A percentile compares a stretch with the other conserved stretches of the same genome.
Conservation (phyloP, 306 rosid genomes). For the Medicago lupulina region DNA sequence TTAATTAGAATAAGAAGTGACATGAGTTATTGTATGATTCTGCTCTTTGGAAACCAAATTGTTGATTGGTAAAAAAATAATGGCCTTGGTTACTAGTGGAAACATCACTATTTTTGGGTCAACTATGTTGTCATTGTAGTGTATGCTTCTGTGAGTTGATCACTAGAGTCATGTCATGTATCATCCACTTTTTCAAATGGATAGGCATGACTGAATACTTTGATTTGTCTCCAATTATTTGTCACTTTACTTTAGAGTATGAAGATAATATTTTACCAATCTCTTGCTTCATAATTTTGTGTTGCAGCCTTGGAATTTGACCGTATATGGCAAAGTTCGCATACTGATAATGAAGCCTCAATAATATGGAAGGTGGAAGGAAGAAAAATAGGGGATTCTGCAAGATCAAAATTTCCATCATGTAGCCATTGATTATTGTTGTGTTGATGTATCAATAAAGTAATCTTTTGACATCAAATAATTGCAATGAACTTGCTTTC, state of each 20-base stretch:
- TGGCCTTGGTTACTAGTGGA: constrained; percentile 1
- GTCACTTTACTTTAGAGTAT: no score
- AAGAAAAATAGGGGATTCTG: constrained; percentile 12
- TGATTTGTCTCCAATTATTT: no score
- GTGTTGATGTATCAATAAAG: constrained; percentile 33
- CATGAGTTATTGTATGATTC: constrained; percentile 19
- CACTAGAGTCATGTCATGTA: neutral
- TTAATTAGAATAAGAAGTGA: constrained; percentile 15
- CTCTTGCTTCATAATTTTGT: constrained; percentile 21
- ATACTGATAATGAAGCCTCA: constrained; percentile 32
- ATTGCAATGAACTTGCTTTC: constrained; percentile 39
- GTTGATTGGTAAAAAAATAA: constrained; percentile 5
- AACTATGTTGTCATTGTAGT: neutral
- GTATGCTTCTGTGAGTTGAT: constrained; percentile 18
- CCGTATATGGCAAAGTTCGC: neutral
- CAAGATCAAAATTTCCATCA: constrained; percentile 20
- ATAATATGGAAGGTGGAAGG: constrained; percentile 39
- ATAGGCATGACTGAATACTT: no score
- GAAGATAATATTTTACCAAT: neutral
- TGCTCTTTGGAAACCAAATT: constrained; percentile 12
- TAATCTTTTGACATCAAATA: constrained; percentile 35
- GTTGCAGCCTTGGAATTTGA: constrained; percentile 32
- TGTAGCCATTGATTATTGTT: constrained; percentile 37
- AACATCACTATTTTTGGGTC: neutral
- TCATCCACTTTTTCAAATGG: neutral